These are phyloP conservation scores for Lipomyces sp. DNA, from an alignment of 805 yeast genomes.

Conservation along the genomic window DNA sequence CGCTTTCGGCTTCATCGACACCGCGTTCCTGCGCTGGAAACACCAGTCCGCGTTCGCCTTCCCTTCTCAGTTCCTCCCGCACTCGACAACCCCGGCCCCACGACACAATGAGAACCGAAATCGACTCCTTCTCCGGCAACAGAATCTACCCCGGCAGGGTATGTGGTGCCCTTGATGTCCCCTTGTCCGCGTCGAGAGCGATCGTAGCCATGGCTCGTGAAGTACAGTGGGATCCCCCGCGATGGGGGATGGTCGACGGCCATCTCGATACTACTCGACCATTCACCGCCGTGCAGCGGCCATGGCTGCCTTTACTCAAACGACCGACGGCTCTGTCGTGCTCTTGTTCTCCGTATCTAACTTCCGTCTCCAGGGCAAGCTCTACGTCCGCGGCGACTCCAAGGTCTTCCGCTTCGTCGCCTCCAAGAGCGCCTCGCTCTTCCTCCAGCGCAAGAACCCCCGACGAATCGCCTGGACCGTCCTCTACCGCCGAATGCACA, in stretches of 20 bases:
- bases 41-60: too few relatives aligned
- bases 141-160: constrained; percentile 99
- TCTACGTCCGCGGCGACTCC: constrained; percentile 99
- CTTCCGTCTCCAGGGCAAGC: constrained; percentile 58
- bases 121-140: constrained; percentile 98
- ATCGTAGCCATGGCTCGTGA: not conserved
- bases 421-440: constrained; percentile 95
- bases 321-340: too few relatives aligned
- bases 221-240: not conserved
- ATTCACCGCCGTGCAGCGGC: too few relatives aligned
- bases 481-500: constrained; percentile 99
- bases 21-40: too few relatives aligned
- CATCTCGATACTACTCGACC: too few relatives aligned
- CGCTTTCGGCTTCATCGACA: too few relatives aligned
- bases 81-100: constrained; percentile 13
- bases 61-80: not conserved
- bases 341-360: too few relatives aligned
- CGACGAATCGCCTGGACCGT: constrained; percentile 99
- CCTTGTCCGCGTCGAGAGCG: not conserved
- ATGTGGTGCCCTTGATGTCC: constrained; percentile 11
- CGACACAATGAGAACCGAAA: constrained; percentile 90
- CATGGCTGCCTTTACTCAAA: too few relatives aligned
- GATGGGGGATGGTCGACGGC: too few relatives aligned
- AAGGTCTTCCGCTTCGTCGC: constrained; percentile 99
- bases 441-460: constrained; percentile 99